Evolutionary conservation across 768 basidiomycete species (phyloP).

Genomic region (Trametes sanguinea): DNA sequence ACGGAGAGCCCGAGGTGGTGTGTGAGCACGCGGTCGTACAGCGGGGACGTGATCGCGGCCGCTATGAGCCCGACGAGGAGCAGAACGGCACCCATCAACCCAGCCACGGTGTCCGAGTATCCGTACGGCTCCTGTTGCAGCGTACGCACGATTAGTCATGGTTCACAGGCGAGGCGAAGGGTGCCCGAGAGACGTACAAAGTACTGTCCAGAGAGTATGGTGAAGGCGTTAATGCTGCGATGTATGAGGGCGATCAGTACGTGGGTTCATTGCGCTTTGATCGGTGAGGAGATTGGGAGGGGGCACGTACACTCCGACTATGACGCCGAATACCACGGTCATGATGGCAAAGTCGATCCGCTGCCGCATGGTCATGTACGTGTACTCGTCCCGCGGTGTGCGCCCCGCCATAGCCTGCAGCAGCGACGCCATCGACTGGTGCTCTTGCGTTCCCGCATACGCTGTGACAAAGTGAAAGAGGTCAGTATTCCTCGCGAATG

Average conservation of each 20-base stretch:
- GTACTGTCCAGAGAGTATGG: slow-evolving; percentile 66
- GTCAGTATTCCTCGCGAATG: not conserved
- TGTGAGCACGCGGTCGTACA: slow-evolving; percentile 84
- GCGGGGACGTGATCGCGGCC: slow-evolving; percentile 66
- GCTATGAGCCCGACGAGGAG: slow-evolving; percentile 71
- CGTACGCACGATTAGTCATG: too few relatives aligned
- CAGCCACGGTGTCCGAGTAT: slow-evolving; percentile 65
- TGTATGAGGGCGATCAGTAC: not conserved
- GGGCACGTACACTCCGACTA: slow-evolving; percentile 60
- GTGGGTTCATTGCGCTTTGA: not conserved
- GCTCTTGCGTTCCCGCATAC: slow-evolving; percentile 64
- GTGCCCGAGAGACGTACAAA: slow-evolving; percentile 48
- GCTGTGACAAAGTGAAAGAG: slow-evolving; percentile 40
- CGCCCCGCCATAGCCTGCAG: slow-evolving; percentile 52
- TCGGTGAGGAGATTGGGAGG: not conserved
- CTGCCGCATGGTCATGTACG: slow-evolving; percentile 63
- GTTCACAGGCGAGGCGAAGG: too few relatives aligned
- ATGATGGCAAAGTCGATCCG: slow-evolving; percentile 71
- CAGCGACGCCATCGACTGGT: slow-evolving; percentile 55
- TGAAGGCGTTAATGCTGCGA: slow-evolving; percentile 60
- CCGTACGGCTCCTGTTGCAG: slow-evolving; percentile 63
- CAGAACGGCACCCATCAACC: slow-evolving; percentile 69
- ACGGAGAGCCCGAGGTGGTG: slow-evolving; percentile 62
- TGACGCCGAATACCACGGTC: slow-evolving; percentile 57
- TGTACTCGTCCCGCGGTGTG: slow-evolving; percentile 19